Percentiles rank a stretch among this genome's conserved stretches.
Evolutionary conservation across 305 asterid species (phyloP).

Genomic region (Fraxinus sp.): DNA sequence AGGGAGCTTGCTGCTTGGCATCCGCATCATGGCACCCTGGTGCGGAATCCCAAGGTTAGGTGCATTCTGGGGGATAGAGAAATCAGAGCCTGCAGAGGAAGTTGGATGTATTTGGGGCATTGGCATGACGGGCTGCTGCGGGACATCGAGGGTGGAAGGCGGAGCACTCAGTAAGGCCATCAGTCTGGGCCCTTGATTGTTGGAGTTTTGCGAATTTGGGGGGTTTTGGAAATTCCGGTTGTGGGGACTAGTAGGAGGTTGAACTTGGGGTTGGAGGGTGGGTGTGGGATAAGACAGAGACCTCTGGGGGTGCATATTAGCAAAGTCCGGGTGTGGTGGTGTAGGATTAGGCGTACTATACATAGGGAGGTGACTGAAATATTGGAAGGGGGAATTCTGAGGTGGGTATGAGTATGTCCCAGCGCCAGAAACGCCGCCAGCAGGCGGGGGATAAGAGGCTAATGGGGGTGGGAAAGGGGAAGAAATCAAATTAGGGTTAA

Average conservation of each 20-base stretch:
- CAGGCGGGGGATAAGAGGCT: slow-evolving; percentile 72
- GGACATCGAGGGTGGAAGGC: slow-evolving; percentile 37
- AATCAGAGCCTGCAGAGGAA: slow-evolving; percentile 64
- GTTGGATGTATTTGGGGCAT: slow-evolving; percentile 48
- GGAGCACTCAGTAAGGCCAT: slow-evolving; percentile 84
- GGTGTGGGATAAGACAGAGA: slow-evolving; percentile 48
- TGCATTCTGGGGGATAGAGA: slow-evolving; percentile 32
- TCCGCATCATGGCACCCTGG: slow-evolving; percentile 54
- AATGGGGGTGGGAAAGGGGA: slow-evolving; percentile 56
- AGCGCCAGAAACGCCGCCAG: slow-evolving; percentile 36
- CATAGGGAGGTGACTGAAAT: slow-evolving; percentile 39
- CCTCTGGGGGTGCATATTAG: slow-evolving; percentile 57
- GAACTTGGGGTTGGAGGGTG: slow-evolving; percentile 44
- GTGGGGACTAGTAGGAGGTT: slow-evolving; percentile 39
- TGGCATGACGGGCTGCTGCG: slow-evolving; percentile 40
- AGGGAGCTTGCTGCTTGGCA: slow-evolving; percentile 82
- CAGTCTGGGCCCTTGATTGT: slow-evolving; percentile 57
- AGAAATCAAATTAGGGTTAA: slow-evolving; percentile 38
- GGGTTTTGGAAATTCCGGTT: slow-evolving; percentile 42
- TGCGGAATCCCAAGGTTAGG: slow-evolving; percentile 36
- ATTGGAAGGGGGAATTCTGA: slow-evolving; percentile 41
- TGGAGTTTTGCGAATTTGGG: slow-evolving; percentile 37
- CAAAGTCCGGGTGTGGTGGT: slow-evolving; percentile 32
- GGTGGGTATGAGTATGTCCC: slow-evolving; percentile 48
- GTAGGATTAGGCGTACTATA: slow-evolving; percentile 34